These are phyloP conservation scores for Lichtheimia corymbifera DNA, from an alignment of 371 early-diverging fungal species.

Conservation along the genomic window DNA sequence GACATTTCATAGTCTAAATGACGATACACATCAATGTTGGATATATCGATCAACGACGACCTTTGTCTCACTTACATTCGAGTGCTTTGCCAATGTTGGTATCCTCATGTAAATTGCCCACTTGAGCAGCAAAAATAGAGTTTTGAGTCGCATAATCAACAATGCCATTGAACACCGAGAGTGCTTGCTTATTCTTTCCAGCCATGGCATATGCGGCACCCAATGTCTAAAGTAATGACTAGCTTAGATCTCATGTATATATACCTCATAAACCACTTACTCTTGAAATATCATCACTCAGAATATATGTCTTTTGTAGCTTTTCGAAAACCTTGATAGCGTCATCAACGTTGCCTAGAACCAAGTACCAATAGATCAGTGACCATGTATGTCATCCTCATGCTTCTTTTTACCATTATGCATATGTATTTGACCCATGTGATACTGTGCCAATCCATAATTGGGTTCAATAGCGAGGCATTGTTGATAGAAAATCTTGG, in stretches of 20 bases:
- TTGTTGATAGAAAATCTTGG: conserved; percentile 69
- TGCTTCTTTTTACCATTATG: conserved; percentile 29
- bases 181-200: conserved; percentile 67
- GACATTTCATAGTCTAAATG: conserved; percentile 40
- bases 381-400: neutral
- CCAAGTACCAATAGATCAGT: conserved; percentile 9
- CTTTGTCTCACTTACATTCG: conserved; percentile 47
- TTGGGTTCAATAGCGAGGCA: conserved; percentile 69
- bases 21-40: neutral
- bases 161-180: conserved; percentile 63
- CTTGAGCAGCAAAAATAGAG: conserved; percentile 58
- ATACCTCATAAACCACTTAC: neutral
- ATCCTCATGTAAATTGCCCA: conserved; percentile 65
- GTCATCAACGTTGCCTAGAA: conserved; percentile 39
- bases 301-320: conserved; percentile 25
- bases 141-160: conserved; percentile 55
- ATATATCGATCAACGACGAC: too few species aligned
- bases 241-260: neutral
- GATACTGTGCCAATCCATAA: conserved; percentile 74
- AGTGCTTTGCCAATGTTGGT: conserved; percentile 51
- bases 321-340: conserved; percentile 79
- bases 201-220: conserved; percentile 66
- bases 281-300: conserved; percentile 3
- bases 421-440: conserved; percentile 74
- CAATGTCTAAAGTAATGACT: conserved; percentile 37